phyloP scores from a whole-genome alignment of 2,329 filamentous ascomycete species.

The Phaeosphaeriaceae sp. region DNA sequence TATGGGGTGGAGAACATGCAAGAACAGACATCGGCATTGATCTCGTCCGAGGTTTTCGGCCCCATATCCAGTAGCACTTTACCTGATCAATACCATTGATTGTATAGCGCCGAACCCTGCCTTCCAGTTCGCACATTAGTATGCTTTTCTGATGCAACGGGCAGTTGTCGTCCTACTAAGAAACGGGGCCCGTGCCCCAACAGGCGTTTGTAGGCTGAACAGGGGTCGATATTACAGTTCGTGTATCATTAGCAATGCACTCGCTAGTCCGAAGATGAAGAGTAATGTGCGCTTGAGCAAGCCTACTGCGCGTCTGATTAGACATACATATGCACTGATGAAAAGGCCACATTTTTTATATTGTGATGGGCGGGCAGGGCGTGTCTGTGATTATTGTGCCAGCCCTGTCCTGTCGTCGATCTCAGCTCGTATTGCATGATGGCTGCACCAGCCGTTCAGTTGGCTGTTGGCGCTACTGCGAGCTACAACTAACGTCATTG shows the following conservation, averaged over 20 bases:
- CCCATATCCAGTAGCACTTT: slow-evolving; percentile 12
- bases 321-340: too few species aligned
- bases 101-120: slow-evolving; percentile 5
- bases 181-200: slow-evolving; percentile 8
- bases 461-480: background rate
- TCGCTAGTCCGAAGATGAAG: background rate
- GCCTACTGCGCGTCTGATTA: too few species aligned
- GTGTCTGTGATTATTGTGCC: too few species aligned
- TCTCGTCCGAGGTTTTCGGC: slow-evolving; percentile 8
- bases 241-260: background rate
- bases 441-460: background rate
- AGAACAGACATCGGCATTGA: slow-evolving; percentile 1
- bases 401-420: background rate
- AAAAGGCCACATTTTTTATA: too few species aligned
- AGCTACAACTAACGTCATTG: background rate
- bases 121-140: slow-evolving; percentile 3
- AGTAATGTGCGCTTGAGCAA: background rate
- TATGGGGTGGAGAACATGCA: slow-evolving; percentile 5
- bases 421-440: background rate
- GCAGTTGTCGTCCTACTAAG: slow-evolving; percentile 12
- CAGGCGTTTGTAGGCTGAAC: slow-evolving; percentile 11
- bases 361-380: too few species aligned
- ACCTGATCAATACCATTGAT: slow-evolving; percentile 2
- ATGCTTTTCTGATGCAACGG: background rate
- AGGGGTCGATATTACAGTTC: slow-evolving; percentile 3